Percentiles rank a stretch among this genome's conserved stretches.
Conservation (phyloP, 208 protist genomes). For the Zelonia costaricensis region DNA sequence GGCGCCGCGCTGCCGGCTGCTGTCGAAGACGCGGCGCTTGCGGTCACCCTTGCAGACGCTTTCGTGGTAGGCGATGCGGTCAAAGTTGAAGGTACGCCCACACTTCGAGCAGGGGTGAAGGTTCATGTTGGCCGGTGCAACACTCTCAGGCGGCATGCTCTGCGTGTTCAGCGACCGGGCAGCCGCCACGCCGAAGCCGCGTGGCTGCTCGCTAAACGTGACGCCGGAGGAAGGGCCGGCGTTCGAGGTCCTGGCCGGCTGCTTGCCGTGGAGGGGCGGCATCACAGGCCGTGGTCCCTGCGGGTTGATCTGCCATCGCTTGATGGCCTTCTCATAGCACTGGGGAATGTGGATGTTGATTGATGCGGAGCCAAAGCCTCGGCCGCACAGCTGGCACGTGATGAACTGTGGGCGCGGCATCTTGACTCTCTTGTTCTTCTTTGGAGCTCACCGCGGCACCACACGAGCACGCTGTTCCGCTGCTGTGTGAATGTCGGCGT, state of each 20-base stretch:
- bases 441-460: no score
- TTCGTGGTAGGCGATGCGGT: slow-evolving; percentile 91
- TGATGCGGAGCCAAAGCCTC: slow-evolving; percentile 81
- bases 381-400: slow-evolving; percentile 73
- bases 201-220: slow-evolving; percentile 27
- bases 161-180: slow-evolving; percentile 39
- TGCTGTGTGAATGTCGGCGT: no score
- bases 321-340: slow-evolving; percentile 88
- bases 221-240: not conserved
- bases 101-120: slow-evolving; percentile 89
- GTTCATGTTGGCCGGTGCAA: slow-evolving; percentile 39
- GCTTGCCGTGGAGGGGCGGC: slow-evolving; percentile 34
- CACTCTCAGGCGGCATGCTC: slow-evolving; percentile 16
- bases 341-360: slow-evolving; percentile 89
- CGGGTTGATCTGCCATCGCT: slow-evolving; percentile 80
- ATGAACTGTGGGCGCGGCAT: slow-evolving; percentile 81
- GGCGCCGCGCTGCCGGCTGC: slow-evolving; percentile 65
- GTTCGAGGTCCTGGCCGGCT: slow-evolving; percentile 2
- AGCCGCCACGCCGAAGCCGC: slow-evolving; percentile 48
- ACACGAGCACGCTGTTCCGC: no score
- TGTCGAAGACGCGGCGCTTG: slow-evolving; percentile 82
- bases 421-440: slow-evolving; percentile 1
- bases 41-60: slow-evolving; percentile 81
- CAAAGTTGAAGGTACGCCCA: slow-evolving; percentile 84
- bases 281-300: slow-evolving; percentile 78